phyloP scores from a whole-genome alignment of 1,284 basidiomycete genomes.

The Golubevia pallescens region DNA sequence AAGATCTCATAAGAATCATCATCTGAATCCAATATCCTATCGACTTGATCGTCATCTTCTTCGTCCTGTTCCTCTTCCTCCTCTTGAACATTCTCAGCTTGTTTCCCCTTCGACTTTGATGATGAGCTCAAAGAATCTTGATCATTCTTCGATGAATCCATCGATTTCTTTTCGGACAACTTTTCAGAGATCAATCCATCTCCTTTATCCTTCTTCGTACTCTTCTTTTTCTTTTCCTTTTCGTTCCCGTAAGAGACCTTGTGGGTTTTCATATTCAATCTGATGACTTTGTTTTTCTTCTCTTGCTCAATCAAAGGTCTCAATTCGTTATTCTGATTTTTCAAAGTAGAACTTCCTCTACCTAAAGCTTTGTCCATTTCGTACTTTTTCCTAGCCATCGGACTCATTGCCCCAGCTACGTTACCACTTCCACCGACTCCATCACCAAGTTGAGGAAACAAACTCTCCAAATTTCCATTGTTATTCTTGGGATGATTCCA shows the following conservation, averaged over 20 bases:
- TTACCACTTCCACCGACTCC: not conserved
- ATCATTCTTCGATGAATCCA: too few relatives aligned
- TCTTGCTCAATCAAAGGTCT: not conserved
- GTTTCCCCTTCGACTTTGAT: not conserved
- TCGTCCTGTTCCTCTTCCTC: not conserved
- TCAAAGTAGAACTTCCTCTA: not conserved
- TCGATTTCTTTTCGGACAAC: not conserved
- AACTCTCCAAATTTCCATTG: not conserved
- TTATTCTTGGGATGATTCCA: not conserved
- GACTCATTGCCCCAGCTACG: not conserved
- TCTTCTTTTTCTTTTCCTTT: too few relatives aligned
- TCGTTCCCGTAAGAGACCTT: too few relatives aligned
- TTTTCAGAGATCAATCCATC: not conserved
- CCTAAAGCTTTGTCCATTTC: not conserved
- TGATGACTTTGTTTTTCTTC: not conserved
- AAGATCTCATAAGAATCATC: not conserved
- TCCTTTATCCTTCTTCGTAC: too few relatives aligned
- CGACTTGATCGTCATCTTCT: not conserved
- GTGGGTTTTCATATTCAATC: too few relatives aligned
- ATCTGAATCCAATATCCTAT: not conserved
- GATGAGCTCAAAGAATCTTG: not conserved
- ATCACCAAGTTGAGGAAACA: not conserved
- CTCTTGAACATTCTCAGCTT: not conserved
- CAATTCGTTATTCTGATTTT: not conserved
- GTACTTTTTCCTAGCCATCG: not conserved